These are phyloP conservation scores for Populus nigra DNA, from an alignment of 345 rosid species.

Conservation along the genomic window DNA sequence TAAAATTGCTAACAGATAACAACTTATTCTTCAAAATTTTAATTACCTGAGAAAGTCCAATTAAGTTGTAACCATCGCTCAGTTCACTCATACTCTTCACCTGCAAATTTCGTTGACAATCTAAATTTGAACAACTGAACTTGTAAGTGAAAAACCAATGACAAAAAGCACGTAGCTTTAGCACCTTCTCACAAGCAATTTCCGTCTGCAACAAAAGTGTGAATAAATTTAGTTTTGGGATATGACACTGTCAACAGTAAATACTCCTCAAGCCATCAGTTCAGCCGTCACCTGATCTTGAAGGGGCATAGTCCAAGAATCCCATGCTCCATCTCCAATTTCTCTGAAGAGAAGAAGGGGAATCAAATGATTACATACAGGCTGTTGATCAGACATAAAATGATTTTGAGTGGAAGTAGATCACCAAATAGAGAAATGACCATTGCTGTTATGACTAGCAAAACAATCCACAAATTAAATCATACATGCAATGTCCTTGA, in stretches of 20 bases:
- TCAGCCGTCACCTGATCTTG: slow-evolving; percentile 52
- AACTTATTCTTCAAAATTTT: background rate
- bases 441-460: background rate
- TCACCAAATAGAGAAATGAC: background rate
- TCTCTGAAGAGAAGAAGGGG: slow-evolving; percentile 40
- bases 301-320: slow-evolving; percentile 91
- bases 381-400: background rate
- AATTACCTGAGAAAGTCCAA: slow-evolving; percentile 86
- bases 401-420: background rate
- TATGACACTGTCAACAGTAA: slow-evolving; percentile 1
- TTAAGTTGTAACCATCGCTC: slow-evolving; percentile 63
- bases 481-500: slow-evolving; percentile 88
- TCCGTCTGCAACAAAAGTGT: slow-evolving; percentile 55
- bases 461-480: background rate
- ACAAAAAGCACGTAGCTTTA: slow-evolving; percentile 11
- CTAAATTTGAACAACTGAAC: slow-evolving; percentile 8
- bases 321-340: slow-evolving; percentile 90
- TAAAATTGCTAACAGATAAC: background rate
- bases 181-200: slow-evolving; percentile 81
- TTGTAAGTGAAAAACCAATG: background rate
- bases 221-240: slow-evolving; percentile 6
- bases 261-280: slow-evolving; percentile 7
- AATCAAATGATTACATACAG: background rate
- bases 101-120: slow-evolving; percentile 32
- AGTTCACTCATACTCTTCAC: slow-evolving; percentile 74